A percentile compares a stretch with the other conserved stretches of the same genome.
phyloP scores from a whole-genome alignment of 2,329 filamentous ascomycete genomes.

The Aspergillus caelatus region DNA sequence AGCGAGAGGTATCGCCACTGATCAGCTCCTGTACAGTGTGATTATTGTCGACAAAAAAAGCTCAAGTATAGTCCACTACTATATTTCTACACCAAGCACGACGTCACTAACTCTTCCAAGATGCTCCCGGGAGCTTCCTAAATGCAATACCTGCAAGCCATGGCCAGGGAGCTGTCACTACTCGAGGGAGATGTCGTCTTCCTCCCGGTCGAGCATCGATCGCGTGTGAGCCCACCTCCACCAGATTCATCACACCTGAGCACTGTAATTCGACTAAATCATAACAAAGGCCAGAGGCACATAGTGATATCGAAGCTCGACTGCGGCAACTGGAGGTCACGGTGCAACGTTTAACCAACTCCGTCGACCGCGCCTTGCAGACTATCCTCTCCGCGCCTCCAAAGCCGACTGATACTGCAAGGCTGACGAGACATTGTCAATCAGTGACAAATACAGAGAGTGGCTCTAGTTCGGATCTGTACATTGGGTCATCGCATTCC shows the following conservation, averaged over 20 bases:
- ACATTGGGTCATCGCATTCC: not conserved
- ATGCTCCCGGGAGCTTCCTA: constrained; percentile 19
- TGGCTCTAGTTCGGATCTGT: not conserved
- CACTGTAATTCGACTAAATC: not conserved
- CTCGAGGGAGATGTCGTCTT: constrained; percentile 6
- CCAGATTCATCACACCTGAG: not conserved
- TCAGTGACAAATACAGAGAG: not conserved
- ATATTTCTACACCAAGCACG: accelerated
- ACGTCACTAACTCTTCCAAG: not conserved
- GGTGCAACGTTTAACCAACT: not conserved
- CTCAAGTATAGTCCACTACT: not conserved
- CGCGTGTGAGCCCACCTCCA: not conserved
- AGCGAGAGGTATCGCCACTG: not conserved
- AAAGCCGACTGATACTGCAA: not conserved
- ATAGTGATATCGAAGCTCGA: not conserved
- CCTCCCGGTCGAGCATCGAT: not conserved
- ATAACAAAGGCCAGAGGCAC: not conserved
- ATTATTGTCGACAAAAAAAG: constrained; percentile 15
- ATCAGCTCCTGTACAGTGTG: not conserved
- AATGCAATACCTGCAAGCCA: constrained; percentile 16
- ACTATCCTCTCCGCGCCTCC: not conserved
- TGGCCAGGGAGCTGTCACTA: constrained; percentile 20
- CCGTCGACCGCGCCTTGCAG: not conserved
- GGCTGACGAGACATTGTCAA: accelerated
- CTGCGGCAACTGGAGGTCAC: not conserved